These are phyloP conservation scores for Ilyonectria mors-panacis DNA, from an alignment of 2,329 filamentous ascomycete species.

Conservation along the genomic window DNA sequence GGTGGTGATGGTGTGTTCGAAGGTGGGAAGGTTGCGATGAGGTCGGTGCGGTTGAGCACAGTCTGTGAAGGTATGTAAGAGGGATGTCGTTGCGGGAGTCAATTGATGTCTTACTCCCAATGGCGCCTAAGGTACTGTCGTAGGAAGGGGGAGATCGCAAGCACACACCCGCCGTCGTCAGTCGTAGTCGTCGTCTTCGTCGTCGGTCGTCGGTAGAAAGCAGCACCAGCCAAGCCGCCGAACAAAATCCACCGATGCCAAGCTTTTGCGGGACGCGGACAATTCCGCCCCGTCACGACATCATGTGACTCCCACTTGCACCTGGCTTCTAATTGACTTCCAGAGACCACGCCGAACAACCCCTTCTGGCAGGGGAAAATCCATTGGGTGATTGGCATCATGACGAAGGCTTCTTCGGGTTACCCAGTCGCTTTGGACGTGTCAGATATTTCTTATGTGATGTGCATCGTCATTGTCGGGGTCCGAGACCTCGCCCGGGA, in stretches of 20 bases:
- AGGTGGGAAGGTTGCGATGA: background rate
- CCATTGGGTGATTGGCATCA: background rate
- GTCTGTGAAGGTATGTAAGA: constrained; percentile 9
- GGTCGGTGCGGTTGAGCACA: background rate
- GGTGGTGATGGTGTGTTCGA: background rate
- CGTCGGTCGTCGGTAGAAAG: constrained; percentile 11
- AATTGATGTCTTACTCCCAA: constrained; percentile 16
- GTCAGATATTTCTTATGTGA: background rate
- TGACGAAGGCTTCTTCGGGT: background rate
- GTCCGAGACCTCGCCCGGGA: background rate
- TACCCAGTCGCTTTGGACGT: no score
- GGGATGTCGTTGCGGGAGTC: background rate
- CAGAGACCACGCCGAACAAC: background rate
- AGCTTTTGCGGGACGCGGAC: constrained; percentile 23
- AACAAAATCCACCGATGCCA: constrained; percentile 25
- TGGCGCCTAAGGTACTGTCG: background rate
- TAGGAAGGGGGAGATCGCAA: constrained; percentile 5
- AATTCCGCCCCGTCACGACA: constrained; percentile 31
- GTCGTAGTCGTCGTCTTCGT: constrained; percentile 15
- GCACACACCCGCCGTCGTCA: constrained; percentile 14
- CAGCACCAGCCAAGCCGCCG: constrained; percentile 18
- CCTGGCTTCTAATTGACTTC: background rate
- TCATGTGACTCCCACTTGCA: constrained; percentile 29
- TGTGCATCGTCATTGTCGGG: background rate
- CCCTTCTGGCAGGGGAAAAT: background rate